phyloP scores from a whole-genome alignment of 441 rosid genomes.

The Bocquillonia castaneifolia region DNA sequence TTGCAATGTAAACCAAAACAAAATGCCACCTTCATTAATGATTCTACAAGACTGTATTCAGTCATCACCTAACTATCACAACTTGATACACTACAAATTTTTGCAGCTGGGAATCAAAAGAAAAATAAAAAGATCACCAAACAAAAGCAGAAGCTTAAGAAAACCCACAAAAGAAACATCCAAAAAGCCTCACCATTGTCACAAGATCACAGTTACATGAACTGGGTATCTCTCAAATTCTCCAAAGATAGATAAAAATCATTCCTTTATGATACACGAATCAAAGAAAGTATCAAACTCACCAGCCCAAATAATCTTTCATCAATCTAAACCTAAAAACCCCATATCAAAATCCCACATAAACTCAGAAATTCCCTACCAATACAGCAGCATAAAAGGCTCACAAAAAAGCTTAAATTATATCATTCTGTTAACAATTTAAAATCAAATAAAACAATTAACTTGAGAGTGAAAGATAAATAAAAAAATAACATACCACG shows the following conservation, averaged over 20 bases:
- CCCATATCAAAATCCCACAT: not conserved
- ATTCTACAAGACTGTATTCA: not conserved
- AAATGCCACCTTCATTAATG: not conserved
- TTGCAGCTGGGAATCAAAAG: not conserved
- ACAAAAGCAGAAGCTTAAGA: not conserved
- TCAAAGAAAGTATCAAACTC: not conserved
- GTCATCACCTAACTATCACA: not conserved
- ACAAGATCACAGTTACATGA: conserved; percentile 3
- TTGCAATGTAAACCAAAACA: not conserved
- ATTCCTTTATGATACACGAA: not conserved
- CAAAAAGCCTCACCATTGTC: not conserved
- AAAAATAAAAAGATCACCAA: too few relatives aligned
- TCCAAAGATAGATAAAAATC: not conserved
- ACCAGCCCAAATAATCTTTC: not conserved
- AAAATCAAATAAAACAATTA: conserved; percentile 6
- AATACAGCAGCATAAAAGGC: not conserved
- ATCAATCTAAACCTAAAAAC: conserved; percentile 17
- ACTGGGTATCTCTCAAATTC: conserved; percentile 1
- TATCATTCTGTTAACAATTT: conserved; percentile 1
- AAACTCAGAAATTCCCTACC: not conserved
- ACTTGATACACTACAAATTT: not conserved
- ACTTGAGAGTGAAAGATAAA: not conserved
- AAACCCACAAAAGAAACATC: not conserved
- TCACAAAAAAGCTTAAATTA: not conserved
- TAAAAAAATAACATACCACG: conserved; percentile 23